These are phyloP conservation scores for Tetrapisispora fleetii DNA, from an alignment of 805 yeast species.

Conservation along the genomic window DNA sequence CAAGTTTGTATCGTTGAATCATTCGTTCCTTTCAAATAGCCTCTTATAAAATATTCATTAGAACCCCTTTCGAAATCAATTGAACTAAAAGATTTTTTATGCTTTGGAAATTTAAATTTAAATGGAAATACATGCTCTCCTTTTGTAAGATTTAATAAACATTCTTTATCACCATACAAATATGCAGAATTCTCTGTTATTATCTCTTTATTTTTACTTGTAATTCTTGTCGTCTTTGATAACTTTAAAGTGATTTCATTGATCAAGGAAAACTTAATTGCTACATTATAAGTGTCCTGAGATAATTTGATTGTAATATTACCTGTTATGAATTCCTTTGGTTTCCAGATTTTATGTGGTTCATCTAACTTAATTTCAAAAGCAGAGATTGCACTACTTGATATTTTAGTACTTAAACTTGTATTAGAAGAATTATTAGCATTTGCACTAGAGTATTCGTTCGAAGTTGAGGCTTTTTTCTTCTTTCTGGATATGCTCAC, in stretches of 20 bases:
- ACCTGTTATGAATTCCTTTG: constrained; percentile 69
- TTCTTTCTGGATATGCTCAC: background rate
- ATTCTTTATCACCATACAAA: constrained; percentile 41
- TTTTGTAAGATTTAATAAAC: constrained; percentile 36
- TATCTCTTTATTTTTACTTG: constrained; percentile 41
- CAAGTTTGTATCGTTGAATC: constrained; percentile 32
- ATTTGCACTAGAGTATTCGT: background rate
- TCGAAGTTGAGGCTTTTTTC: background rate
- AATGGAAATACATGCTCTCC: constrained; percentile 90
- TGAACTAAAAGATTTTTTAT: constrained; percentile 59
- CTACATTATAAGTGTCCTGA: constrained; percentile 41
- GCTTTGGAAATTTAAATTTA: constrained; percentile 62
- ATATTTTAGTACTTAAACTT: background rate
- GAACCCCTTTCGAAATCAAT: constrained; percentile 82
- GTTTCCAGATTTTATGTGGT: constrained; percentile 43
- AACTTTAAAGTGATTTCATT: constrained; percentile 50
- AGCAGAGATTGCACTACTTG: background rate
- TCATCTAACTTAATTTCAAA: background rate
- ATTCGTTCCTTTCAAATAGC: constrained; percentile 15
- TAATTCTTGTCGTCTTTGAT: constrained; percentile 39
- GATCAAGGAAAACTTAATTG: constrained; percentile 42
- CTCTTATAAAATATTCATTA: constrained; percentile 47
- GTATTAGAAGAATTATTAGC: background rate
- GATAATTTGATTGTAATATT: constrained; percentile 47
- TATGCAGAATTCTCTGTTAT: constrained; percentile 51